Evolutionary conservation across 352 stramenopile genomes (phyloP).

Genomic region (Hyaloperonospora arabidopsidis): DNA sequence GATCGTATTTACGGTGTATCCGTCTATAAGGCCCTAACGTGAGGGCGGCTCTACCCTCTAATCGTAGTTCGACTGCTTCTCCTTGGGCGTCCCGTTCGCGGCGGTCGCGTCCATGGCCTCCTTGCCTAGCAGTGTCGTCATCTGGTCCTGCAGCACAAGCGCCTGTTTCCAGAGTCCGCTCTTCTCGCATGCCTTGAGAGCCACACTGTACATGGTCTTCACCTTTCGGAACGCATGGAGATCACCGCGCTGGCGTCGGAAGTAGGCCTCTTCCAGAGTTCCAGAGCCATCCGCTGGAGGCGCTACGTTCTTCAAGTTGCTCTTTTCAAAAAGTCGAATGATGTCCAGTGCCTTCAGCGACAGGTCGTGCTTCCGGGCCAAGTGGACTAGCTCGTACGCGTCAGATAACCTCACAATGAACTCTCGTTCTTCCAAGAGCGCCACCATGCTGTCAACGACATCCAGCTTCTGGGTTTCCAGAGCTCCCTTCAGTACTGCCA

Average conservation of each 20-base stretch:
- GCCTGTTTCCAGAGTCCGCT: slow-evolving; percentile 54
- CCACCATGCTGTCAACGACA: slow-evolving; percentile 26
- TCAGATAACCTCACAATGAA: slow-evolving; percentile 37
- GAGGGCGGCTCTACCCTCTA: slow-evolving; percentile 1
- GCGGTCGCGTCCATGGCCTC: slow-evolving; percentile 28
- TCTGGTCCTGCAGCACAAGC: slow-evolving; percentile 39
- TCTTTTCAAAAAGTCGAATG: slow-evolving; percentile 42
- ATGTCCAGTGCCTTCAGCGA: slow-evolving; percentile 34
- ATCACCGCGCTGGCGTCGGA: slow-evolving; percentile 20
- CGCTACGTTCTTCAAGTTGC: slow-evolving; percentile 29
- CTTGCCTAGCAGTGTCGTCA: slow-evolving; percentile 36
- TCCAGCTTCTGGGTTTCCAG: slow-evolving; percentile 21
- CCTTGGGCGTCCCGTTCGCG: slow-evolving; percentile 19
- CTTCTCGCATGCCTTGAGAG: slow-evolving; percentile 43
- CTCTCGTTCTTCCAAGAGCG: slow-evolving; percentile 34
- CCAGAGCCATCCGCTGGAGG: slow-evolving; percentile 24
- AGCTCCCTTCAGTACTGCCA: slow-evolving; percentile 35
- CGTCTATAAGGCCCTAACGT: slow-evolving; percentile 1
- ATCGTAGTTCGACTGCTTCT: slow-evolving; percentile 16
- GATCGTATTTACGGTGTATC: slow-evolving; percentile 7
- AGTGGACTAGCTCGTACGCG: slow-evolving; percentile 49
- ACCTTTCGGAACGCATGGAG: slow-evolving; percentile 35
- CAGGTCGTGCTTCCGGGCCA: slow-evolving; percentile 36
- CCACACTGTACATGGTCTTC: slow-evolving; percentile 48
- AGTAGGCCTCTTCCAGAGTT: slow-evolving; percentile 20